A percentile compares a stretch with the other conserved stretches of the same genome.
Conservation (phyloP, 306 rosid genomes). For the Fragaria ananassa region DNA sequence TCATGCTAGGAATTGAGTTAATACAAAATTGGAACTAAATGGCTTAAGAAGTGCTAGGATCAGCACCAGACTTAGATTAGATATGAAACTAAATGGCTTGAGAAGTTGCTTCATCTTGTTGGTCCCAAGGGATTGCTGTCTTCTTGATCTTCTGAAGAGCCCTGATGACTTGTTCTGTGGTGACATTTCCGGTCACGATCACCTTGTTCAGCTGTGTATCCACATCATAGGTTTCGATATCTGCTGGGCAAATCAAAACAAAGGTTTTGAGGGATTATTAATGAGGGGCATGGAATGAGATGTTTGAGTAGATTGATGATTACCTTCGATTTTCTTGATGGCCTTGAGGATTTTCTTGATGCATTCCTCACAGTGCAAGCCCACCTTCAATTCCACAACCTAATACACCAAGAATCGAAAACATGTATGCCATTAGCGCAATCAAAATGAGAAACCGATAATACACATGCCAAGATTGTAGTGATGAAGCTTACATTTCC, state of each 20-base stretch:
- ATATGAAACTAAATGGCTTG: not conserved
- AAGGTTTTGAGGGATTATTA: not conserved
- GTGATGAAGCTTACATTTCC: constrained; percentile 37
- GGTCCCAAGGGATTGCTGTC: constrained; percentile 54
- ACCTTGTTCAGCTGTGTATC: constrained; percentile 70
- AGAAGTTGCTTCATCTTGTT: constrained; percentile 24
- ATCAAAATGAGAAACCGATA: not conserved
- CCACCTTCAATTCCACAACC: constrained; percentile 90
- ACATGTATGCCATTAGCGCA: not conserved
- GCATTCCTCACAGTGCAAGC: constrained; percentile 79
- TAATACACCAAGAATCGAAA: not conserved
- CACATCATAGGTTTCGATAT: constrained; percentile 70
- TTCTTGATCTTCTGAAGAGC: constrained; percentile 67
- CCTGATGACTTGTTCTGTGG: constrained; percentile 56
- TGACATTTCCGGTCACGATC: constrained; percentile 68
- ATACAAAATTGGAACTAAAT: constrained; percentile 6
- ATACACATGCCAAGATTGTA: not conserved
- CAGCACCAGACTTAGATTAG: not conserved
- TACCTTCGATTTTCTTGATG: constrained; percentile 83
- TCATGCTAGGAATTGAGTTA: not conserved
- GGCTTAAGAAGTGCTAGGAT: not conserved
- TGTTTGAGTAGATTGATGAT: not conserved
- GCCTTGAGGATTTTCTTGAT: constrained; percentile 83
- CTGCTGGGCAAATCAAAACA: constrained; percentile 30
- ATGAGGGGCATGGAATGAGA: not conserved